Percentiles rank a stretch among this genome's conserved stretches.
These are phyloP conservation scores for Luffa aegyptiaca DNA, from an alignment of 306 rosid species.

Conservation along the genomic window DNA sequence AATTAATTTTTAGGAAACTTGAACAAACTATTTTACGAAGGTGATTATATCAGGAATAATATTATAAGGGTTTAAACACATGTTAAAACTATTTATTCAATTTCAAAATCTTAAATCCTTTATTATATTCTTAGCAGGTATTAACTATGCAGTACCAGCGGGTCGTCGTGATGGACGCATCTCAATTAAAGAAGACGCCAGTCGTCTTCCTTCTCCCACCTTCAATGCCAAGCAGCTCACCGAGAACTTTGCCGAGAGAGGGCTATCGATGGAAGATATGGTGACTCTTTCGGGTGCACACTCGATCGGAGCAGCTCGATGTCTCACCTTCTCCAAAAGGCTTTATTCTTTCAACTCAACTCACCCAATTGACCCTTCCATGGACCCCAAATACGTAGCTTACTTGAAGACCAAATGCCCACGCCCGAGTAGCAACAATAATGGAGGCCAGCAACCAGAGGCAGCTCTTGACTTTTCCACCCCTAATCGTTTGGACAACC, in stretches of 20 bases:
- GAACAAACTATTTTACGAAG: too few species aligned
- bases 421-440: background rate
- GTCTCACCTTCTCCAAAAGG: slow-evolving; percentile 14
- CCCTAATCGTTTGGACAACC: slow-evolving; percentile 14
- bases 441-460: background rate
- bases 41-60: too few species aligned
- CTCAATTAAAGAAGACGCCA: slow-evolving; percentile 8
- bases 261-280: slow-evolving; percentile 23
- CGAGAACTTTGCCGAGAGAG: background rate
- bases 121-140: background rate
- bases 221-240: slow-evolving; percentile 2
- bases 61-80: too few species aligned
- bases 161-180: slow-evolving; percentile 19
- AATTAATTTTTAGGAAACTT: too few species aligned
- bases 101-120: too few species aligned
- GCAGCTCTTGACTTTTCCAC: slow-evolving; percentile 17
- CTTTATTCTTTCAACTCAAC: slow-evolving; percentile 21
- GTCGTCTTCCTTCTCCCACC: slow-evolving; percentile 5
- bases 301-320: slow-evolving; percentile 27
- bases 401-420: slow-evolving; percentile 22
- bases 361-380: slow-evolving; percentile 19
- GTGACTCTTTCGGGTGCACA: slow-evolving; percentile 34
- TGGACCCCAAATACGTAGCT: slow-evolving; percentile 14
- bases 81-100: too few species aligned
- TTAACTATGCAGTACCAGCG: slow-evolving; percentile 20